Evolutionary conservation across 805 yeast species (phyloP).

Genomic region (Sugiyamaella qingdaonensis): DNA sequence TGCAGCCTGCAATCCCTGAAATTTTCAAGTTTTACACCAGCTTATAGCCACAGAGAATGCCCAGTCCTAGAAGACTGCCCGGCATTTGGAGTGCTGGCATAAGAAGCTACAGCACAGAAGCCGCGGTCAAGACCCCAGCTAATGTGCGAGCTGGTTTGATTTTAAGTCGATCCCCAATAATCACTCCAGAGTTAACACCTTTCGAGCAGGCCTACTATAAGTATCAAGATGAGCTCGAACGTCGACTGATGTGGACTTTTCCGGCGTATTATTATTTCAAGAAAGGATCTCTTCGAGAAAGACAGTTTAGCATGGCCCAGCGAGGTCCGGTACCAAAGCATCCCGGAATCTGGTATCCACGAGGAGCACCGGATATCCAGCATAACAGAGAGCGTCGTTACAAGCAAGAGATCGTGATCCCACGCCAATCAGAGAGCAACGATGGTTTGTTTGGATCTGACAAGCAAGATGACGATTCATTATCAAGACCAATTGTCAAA

Average conservation of each 20-base stretch:
- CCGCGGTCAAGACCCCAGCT: background rate
- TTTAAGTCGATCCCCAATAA: conserved; percentile 76
- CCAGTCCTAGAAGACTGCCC: background rate
- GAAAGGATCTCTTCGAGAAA: conserved; percentile 84
- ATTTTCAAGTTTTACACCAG: background rate
- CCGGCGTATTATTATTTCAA: conserved; percentile 90
- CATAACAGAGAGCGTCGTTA: conserved; percentile 84
- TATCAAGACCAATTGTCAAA: conserved; percentile 63
- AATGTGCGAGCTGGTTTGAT: conserved; percentile 42
- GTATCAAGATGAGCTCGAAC: conserved; percentile 82
- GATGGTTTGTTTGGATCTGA: conserved; percentile 17
- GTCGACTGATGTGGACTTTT: conserved; percentile 94
- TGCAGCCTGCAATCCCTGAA: background rate
- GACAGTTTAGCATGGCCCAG: conserved; percentile 70
- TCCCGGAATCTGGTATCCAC: conserved; percentile 72
- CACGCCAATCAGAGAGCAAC: conserved; percentile 45
- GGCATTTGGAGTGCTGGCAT: background rate
- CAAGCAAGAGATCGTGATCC: conserved; percentile 75
- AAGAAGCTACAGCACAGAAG: conserved; percentile 6
- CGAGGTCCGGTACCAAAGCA: conserved; percentile 67
- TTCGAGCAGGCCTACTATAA: conserved; percentile 73
- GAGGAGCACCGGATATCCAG: conserved; percentile 80
- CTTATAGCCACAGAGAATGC: background rate
- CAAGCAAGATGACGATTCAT: conserved; percentile 44
- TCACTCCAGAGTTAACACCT: conserved; percentile 68